phyloP scores from a whole-genome alignment of 371 early-diverging fungal genomes.

The Syncephalastrum contaminatum region DNA sequence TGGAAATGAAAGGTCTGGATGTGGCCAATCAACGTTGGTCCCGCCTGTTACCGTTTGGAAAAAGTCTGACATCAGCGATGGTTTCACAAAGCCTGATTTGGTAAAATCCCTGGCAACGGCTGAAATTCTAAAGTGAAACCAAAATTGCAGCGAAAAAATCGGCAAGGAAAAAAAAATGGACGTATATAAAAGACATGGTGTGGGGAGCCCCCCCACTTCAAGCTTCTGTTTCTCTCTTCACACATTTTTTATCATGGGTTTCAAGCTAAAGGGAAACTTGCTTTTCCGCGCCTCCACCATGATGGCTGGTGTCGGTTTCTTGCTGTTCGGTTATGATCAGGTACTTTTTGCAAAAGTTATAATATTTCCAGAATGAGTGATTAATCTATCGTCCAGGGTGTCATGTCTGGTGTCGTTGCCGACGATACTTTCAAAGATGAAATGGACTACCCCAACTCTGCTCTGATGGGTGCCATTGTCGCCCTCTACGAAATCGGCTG shows the following conservation, averaged over 20 bases:
- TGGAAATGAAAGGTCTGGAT: too few species aligned
- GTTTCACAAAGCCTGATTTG: conserved; percentile 7
- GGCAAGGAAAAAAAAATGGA: too few species aligned
- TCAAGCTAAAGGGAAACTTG: conserved; percentile 37
- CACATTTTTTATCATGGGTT: conserved; percentile 7
- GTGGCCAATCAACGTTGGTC: too few species aligned
- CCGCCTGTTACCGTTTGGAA: too few species aligned
- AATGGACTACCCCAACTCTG: conserved; percentile 39
- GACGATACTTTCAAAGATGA: conserved; percentile 26
- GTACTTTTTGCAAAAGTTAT: conserved; percentile 14
- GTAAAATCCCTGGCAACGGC: background rate
- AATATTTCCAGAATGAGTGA: background rate
- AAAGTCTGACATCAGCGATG: conserved; percentile 13
- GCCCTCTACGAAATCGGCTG: conserved; percentile 35
- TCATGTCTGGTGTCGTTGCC: conserved; percentile 48
- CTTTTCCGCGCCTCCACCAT: conserved; percentile 37
- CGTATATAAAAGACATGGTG: conserved; percentile 4
- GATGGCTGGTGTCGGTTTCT: conserved; percentile 50
- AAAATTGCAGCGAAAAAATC: background rate
- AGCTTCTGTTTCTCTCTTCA: conserved; percentile 5
- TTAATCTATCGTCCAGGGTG: conserved; percentile 23
- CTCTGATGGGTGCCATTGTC: conserved; percentile 29
- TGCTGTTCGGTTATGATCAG: conserved; percentile 54
- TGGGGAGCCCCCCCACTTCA: conserved; percentile 5
- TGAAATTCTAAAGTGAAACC: conserved; percentile 2